These are phyloP conservation scores for Bruguiera gymnorhiza DNA, from an alignment of 345 rosid genomes.

Conservation along the genomic window DNA sequence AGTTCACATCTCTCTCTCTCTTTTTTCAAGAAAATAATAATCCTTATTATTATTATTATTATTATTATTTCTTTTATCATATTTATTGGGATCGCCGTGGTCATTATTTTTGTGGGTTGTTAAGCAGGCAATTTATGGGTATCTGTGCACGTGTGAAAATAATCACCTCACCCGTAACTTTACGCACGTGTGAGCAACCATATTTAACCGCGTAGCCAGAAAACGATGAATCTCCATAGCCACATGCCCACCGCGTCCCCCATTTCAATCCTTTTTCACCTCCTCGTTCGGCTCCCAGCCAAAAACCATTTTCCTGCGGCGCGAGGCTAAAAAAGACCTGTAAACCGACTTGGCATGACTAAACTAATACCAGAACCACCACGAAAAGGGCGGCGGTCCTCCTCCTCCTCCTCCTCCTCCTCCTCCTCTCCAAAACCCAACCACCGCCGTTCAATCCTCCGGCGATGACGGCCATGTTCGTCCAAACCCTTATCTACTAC, in stretches of 20 bases:
- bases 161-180: too few relatives aligned
- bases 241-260: not conserved
- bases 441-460: not conserved
- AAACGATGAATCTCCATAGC: not conserved
- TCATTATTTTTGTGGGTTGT: too few relatives aligned
- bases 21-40: too few relatives aligned
- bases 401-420: conserved; percentile 1
- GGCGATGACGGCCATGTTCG: not conserved
- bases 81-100: too few relatives aligned
- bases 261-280: not conserved
- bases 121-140: too few relatives aligned
- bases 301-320: not conserved
- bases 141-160: too few relatives aligned
- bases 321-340: not conserved
- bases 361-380: not conserved
- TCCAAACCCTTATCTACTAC: conserved; percentile 43
- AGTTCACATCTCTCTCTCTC: too few relatives aligned
- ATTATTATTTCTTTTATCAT: too few relatives aligned
- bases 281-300: not conserved
- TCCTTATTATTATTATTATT: too few relatives aligned
- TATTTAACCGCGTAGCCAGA: not conserved
- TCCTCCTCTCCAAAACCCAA: not conserved
- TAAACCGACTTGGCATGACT: not conserved
- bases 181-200: not conserved
- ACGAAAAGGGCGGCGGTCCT: conserved; percentile 1